A percentile compares a stretch with the other conserved stretches of the same genome.
phyloP scores from a whole-genome alignment of 2,329 filamentous ascomycete species.

The Colletotrichum lini region DNA sequence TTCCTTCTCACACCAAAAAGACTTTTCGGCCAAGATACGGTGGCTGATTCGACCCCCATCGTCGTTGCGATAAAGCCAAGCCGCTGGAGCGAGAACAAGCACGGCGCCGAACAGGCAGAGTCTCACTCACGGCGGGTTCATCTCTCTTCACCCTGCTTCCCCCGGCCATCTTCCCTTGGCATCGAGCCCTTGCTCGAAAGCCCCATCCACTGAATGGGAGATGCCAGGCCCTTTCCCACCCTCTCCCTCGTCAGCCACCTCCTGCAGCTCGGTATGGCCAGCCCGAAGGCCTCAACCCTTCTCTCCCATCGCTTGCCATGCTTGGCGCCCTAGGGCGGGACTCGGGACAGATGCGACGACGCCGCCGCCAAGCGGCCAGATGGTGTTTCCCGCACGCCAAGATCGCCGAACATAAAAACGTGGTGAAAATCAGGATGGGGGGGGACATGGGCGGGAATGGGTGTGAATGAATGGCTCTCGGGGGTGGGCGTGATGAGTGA shows the following conservation, averaged over 20 bases:
- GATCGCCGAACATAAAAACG: neutral
- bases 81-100: neutral
- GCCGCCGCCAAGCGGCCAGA: constrained; percentile 10
- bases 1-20: neutral
- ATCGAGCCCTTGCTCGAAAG: neutral
- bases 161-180: neutral
- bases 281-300: neutral
- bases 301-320: neutral
- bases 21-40: neutral
- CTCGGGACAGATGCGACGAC: neutral
- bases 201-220: neutral
- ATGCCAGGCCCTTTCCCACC: neutral
- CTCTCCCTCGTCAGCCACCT: constrained; percentile 3
- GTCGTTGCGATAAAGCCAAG: neutral
- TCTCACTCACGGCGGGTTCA: neutral
- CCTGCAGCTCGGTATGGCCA: constrained; percentile 26
- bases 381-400: constrained; percentile 24
- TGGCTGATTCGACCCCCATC: constrained; percentile 8
- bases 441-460: constrained; percentile 2
- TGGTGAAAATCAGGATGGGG: constrained; percentile 7
- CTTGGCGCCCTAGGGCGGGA: constrained; percentile 2
- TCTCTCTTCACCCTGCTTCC: neutral
- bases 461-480: constrained; percentile 8
- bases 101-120: neutral
- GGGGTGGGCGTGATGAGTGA: neutral